A percentile compares a stretch with the other conserved stretches of the same genome.
phyloP scores from a whole-genome alignment of 306 rosid genomes.

The Dalbergia cochinchinensis region DNA sequence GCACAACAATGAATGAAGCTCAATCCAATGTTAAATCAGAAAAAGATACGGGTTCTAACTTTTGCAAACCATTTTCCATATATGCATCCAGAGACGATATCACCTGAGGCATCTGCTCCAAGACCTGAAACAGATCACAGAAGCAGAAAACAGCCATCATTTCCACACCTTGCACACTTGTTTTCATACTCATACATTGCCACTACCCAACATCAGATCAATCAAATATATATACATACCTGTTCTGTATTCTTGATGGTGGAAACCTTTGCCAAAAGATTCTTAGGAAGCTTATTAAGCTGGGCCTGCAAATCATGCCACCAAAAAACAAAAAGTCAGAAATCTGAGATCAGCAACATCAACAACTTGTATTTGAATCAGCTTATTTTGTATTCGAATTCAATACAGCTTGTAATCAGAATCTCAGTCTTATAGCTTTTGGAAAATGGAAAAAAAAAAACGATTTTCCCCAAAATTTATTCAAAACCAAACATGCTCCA shows the following conservation, averaged over 20 bases:
- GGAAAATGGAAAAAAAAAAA: neutral
- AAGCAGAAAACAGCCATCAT: conserved; percentile 20
- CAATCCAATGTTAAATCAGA: conserved; percentile 19
- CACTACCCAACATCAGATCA: neutral
- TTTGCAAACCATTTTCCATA: conserved; percentile 80
- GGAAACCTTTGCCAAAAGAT: conserved; percentile 72
- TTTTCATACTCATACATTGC: conserved; percentile 12
- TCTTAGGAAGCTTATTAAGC: conserved; percentile 82
- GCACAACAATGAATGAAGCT: neutral
- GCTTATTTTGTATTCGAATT: neutral
- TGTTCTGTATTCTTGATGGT: conserved; percentile 81
- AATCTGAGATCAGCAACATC: conserved; percentile 15
- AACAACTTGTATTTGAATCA: neutral
- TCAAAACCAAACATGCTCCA: neutral
- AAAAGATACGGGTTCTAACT: conserved; percentile 52
- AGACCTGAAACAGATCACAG: conserved; percentile 61
- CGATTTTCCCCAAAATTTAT: neutral
- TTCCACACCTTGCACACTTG: conserved; percentile 7
- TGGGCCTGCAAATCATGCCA: conserved; percentile 61
- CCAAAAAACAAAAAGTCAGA: neutral
- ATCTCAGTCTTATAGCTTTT: neutral
- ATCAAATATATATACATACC: conserved; percentile 52
- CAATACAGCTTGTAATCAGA: neutral
- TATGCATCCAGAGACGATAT: conserved; percentile 86
- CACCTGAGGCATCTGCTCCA: conserved; percentile 85